A percentile compares a stretch with the other conserved stretches of the same genome.
phyloP scores from a whole-genome alignment of 148 eudicot genomes.

The Pouteria glomerata region DNA sequence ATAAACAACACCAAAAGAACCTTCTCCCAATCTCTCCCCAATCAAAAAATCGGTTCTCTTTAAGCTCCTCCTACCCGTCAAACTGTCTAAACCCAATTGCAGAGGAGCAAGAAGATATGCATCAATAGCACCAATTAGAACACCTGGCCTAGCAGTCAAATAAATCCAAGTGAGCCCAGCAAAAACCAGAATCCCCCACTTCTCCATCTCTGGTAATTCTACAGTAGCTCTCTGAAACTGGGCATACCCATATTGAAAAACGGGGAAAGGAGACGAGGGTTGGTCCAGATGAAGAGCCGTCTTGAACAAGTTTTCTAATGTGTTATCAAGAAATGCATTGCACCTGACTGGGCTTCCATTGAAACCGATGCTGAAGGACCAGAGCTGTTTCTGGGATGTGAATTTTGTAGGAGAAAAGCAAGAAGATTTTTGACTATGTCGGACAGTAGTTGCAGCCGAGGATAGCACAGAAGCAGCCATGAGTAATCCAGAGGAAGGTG shows the following conservation, averaged over 20 bases:
- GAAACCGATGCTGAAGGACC: slow-evolving; percentile 23
- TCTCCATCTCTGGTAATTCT: slow-evolving; percentile 58
- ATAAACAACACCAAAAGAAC: slow-evolving; percentile 91
- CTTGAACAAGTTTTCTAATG: slow-evolving; percentile 29
- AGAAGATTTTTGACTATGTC: slow-evolving; percentile 24
- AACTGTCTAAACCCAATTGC: slow-evolving; percentile 60
- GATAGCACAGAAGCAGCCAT: slow-evolving; percentile 65
- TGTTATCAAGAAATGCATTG: slow-evolving; percentile 43
- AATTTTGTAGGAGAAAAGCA: slow-evolving; percentile 30
- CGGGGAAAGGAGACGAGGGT: slow-evolving; percentile 27
- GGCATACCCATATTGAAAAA: slow-evolving; percentile 33
- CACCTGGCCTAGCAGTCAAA: slow-evolving; percentile 94
- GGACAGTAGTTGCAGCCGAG: slow-evolving; percentile 36
- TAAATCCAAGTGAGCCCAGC: slow-evolving; percentile 76
- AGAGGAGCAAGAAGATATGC: slow-evolving; percentile 79
- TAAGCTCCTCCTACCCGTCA: slow-evolving; percentile 67
- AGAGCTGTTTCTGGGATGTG: slow-evolving; percentile 21
- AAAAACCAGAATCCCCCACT: slow-evolving; percentile 52
- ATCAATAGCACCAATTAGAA: slow-evolving; percentile 79
- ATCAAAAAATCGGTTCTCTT: slow-evolving; percentile 63
- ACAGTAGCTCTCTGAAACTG: slow-evolving; percentile 39
- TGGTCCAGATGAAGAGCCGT: slow-evolving; percentile 31
- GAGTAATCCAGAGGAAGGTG: too few species aligned
- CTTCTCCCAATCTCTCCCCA: slow-evolving; percentile 71
- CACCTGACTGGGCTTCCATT: slow-evolving; percentile 37